Evolutionary conservation across 2,329 filamentous ascomycete genomes (phyloP).

Genomic region (Trichoderma atroviride): DNA sequence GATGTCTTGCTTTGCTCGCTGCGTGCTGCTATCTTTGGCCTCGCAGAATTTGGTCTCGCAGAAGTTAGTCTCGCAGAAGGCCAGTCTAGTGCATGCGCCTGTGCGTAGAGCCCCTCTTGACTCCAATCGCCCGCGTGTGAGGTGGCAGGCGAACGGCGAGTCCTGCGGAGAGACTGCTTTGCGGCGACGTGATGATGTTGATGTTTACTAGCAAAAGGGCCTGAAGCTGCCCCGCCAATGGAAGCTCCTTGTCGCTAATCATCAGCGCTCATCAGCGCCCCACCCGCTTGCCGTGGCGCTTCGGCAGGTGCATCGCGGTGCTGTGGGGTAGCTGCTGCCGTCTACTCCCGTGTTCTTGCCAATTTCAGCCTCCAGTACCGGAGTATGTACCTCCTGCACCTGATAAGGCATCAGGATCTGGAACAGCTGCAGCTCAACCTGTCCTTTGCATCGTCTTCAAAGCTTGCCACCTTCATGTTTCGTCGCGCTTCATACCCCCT

Average conservation of each 20-base stretch:
- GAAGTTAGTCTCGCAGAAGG: background rate
- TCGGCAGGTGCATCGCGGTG: constrained; percentile 15
- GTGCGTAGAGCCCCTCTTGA: background rate
- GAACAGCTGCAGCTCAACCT: background rate
- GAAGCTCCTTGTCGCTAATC: constrained; percentile 8
- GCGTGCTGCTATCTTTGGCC: background rate
- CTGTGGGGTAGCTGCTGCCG: constrained; percentile 7
- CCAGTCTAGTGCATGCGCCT: background rate
- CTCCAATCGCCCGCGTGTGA: background rate
- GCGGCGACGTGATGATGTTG: background rate
- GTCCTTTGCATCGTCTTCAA: background rate
- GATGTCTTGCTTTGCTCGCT: constrained; percentile 2
- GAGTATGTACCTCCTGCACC: background rate
- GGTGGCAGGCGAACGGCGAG: background rate
- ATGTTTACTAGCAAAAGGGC: background rate
- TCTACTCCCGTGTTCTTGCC: background rate
- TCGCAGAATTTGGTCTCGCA: background rate
- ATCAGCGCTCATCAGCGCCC: constrained; percentile 10
- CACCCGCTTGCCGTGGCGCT: constrained; percentile 7
- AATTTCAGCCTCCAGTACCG: background rate
- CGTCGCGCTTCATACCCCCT: background rate
- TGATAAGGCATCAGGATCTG: background rate
- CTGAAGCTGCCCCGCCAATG: background rate
- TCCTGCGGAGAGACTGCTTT: background rate
- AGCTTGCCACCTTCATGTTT: background rate